Evolutionary conservation across 2,329 filamentous ascomycete species (phyloP), one percentile per base, ranked within the genome.

Genomic region (Alternaria sp.): DNA sequence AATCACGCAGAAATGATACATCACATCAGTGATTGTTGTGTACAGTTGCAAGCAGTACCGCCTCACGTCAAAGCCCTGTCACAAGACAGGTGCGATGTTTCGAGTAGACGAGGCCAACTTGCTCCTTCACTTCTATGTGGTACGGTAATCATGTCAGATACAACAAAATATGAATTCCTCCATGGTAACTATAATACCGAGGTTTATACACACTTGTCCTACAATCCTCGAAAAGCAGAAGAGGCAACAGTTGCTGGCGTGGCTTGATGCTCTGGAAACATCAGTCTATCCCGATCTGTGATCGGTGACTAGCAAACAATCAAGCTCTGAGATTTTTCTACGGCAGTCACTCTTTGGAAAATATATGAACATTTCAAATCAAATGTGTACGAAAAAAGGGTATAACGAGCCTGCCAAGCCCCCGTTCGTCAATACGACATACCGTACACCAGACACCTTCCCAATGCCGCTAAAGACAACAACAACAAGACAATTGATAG

Each of bases 381-480:
- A 36, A 32, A 44, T 16, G 43, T 32, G n/a, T 56, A 51, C 52
- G 38, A 60, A 14, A 60, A 60, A 50, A 57, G 57, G 60, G 57
- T 59, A 60, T 60, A 57, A 63, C 46, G 46, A 57, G 46, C 53
- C 22, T 18, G 22, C 38, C 28, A 28, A 51, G 44, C 43, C 52
- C 27, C 30, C 54, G 16, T 25, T 6, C 6, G 18, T 36, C 30
- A 38, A 27, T 27, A 18, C 46, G 14, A 50, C 20, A 30, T 30
- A 30, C 28, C 28, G 28, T 30, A 30, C 28, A 58, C 62, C 59
- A 38, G 44, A 56, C 65, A 59, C 65, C 61, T 64, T 54, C 62
- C 60, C 54, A 64, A 66, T 66, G 66, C 63, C 62, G 67, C 66
- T 60, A 55, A 62, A 43, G 38, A 59, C 55, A 49, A 57, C 28